These are phyloP conservation scores for Tricholoma matsutake DNA, from an alignment of 768 basidiomycete species.

Conservation along the genomic window DNA sequence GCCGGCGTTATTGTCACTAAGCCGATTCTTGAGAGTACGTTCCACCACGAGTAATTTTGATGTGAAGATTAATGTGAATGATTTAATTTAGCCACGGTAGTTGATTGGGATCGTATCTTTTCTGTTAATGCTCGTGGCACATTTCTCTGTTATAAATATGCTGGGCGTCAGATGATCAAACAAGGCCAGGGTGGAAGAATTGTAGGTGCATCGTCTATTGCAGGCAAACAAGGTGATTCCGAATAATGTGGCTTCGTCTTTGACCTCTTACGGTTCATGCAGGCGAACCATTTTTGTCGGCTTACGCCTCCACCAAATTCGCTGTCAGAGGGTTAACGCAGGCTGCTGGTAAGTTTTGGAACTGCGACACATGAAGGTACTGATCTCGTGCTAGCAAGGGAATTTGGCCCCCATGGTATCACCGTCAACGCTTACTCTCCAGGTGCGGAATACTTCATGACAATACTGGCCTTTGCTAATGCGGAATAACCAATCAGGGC, in stretches of 20 bases:
- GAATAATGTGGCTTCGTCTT: background rate
- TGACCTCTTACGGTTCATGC: background rate
- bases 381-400: constrained; percentile 9
- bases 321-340: constrained; percentile 40
- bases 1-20: constrained; percentile 24
- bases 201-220: constrained; percentile 30
- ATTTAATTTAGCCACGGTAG: constrained; percentile 15
- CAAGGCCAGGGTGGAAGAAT: constrained; percentile 34
- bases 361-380: background rate
- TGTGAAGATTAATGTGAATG: constrained; percentile 11
- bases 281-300: constrained; percentile 11
- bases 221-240: constrained; percentile 29
- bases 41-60: background rate
- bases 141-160: constrained; percentile 32
- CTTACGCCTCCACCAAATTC: constrained; percentile 39
- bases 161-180: constrained; percentile 31
- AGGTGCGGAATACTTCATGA: background rate
- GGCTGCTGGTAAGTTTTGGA: constrained; percentile 15
- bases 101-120: constrained; percentile 27
- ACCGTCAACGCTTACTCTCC: constrained; percentile 24
- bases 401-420: constrained; percentile 18
- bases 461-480: background rate
- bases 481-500: constrained; percentile 6
- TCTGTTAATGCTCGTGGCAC: constrained; percentile 28
- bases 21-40: constrained; percentile 21